Evolutionary conservation across 352 stramenopile genomes (phyloP), one percentile per base, ranked within the genome.

Genomic region (Globisporangium apiculatum): DNA sequence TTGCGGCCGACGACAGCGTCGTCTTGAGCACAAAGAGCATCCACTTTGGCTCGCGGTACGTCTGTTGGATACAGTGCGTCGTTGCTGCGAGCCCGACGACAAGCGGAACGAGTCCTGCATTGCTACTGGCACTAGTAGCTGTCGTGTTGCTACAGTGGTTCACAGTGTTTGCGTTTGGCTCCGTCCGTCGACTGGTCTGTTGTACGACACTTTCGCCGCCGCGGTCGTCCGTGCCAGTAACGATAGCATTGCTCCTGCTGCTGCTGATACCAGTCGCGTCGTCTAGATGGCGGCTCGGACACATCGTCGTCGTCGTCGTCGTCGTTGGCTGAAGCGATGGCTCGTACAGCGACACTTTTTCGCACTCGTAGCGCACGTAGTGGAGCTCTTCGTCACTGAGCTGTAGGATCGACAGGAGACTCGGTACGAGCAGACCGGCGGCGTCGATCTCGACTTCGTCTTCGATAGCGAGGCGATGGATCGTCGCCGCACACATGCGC

Each of bases 281-380:
- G 24, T 31, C 24, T 31, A 31, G 24, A 31, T 31, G 1, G 40
- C 2, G 40, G 40, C 40, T 43, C 40, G 40, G 40, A 8, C 7
- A 1, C n/a, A 51, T 11, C 10, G 46, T 17, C 18, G 66, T 55
- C 24, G 18, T 24, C 18, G 18, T 24, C 18, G 24, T 31, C 24
- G 24, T 31, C 2, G 24, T 31, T 31, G 24, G 24, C 24, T 31
- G 24, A 31, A 31, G 1, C 24, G 24, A 31, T 0, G 58, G 56
- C 0, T 52, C 55, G 7, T 75, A 83, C 8, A 89, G 55, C 12
- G 80, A 87, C 9, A 87, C 69, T 46, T 89, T 86, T 51, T 87
- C 77, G 48, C 75, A 87, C 51, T 86, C 75, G 53, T 89, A 91
- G n/a, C 76, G 76, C 7, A 89, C 76, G 60, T 86, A 71, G 24